Conservation (phyloP, 2,329 filamentous ascomycete genomes). For the Dothideomycetidae sp. region DNA sequence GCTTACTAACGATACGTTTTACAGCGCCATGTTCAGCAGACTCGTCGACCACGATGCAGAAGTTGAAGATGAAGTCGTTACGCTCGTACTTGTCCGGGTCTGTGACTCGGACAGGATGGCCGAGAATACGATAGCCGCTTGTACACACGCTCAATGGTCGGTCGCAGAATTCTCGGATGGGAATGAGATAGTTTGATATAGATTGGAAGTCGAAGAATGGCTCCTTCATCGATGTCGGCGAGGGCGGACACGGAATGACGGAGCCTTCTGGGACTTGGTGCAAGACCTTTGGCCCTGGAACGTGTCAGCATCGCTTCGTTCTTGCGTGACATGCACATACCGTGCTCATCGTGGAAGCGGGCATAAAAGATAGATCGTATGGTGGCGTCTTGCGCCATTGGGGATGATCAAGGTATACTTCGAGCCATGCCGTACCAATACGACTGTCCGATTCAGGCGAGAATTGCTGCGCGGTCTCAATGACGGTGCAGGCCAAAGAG, state of each 20-base stretch:
- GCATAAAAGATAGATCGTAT: slow-evolving; percentile 48
- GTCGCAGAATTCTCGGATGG: slow-evolving; percentile 88
- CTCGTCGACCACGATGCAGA: slow-evolving; percentile 67
- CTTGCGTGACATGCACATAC: slow-evolving; percentile 16
- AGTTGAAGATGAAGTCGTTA: slow-evolving; percentile 98
- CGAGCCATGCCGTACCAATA: neutral
- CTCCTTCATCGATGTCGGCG: slow-evolving; percentile 31
- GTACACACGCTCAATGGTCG: slow-evolving; percentile 63
- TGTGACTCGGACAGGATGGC: slow-evolving; percentile 78
- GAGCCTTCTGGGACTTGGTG: slow-evolving; percentile 50
- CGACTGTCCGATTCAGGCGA: too few species aligned
- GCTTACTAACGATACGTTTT: slow-evolving; percentile 61
- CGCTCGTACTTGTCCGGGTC: slow-evolving; percentile 58
- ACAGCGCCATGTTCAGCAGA: slow-evolving; percentile 46
- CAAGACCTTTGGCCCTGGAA: slow-evolving; percentile 45
- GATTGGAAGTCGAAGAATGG: slow-evolving; percentile 75
- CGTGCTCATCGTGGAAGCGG: slow-evolving; percentile 48
- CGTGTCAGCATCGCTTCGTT: neutral
- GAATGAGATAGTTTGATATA: slow-evolving; percentile 85
- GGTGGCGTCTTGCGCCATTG: slow-evolving; percentile 6
- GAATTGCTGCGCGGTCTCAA: too few species aligned
- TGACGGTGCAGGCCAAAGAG: too few species aligned
- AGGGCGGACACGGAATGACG: slow-evolving; percentile 32
- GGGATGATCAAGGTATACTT: neutral
- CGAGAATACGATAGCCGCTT: slow-evolving; percentile 70